Percentiles rank a stretch among this genome's conserved stretches.
These are phyloP conservation scores for Colletotrichum ledebouriae DNA, from an alignment of 2,329 filamentous ascomycete genomes.

Conservation along the genomic window DNA sequence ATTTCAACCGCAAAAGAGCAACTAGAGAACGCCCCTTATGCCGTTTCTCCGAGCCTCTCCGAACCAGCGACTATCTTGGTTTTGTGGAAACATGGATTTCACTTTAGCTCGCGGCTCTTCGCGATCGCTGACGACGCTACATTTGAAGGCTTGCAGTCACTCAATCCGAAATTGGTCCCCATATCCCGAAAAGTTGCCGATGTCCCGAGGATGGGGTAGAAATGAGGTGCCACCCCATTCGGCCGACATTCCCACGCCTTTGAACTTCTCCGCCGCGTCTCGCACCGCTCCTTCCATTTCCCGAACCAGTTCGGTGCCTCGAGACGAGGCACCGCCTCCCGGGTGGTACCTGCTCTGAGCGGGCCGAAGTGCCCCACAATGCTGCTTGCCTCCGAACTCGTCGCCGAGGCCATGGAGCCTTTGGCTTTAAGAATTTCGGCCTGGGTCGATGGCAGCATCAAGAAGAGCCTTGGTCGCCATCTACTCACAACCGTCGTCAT, in stretches of 20 bases:
- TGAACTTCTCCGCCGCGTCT: not conserved
- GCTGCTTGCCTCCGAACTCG: constrained; percentile 22
- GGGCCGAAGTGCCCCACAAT: constrained; percentile 22
- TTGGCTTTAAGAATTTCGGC: constrained; percentile 21
- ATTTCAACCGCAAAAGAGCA: constrained; percentile 1
- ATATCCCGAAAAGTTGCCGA: constrained; percentile 32
- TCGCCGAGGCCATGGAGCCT: constrained; percentile 1
- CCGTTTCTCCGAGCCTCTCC: constrained; percentile 32
- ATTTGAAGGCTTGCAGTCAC: constrained; percentile 1
- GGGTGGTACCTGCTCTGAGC: constrained; percentile 11
- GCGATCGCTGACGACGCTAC: constrained; percentile 11
- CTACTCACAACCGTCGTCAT: not conserved
- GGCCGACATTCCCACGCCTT: constrained; percentile 13
- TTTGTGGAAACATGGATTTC: constrained; percentile 19
- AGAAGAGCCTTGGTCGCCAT: too few relatives aligned
- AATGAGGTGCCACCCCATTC: constrained; percentile 10
- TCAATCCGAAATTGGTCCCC: constrained; percentile 14
- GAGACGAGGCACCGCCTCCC: constrained; percentile 26
- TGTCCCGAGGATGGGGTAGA: constrained; percentile 19
- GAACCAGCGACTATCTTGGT: constrained; percentile 16
- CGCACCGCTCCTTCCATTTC: constrained; percentile 1
- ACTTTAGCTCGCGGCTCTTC: constrained; percentile 12
- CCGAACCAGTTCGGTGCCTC: constrained; percentile 32
- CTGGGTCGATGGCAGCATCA: not conserved
- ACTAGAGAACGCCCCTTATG: constrained; percentile 5